Base-by-base conservation (phyloP, 257 asterid genomes). In the Marsdenia floribunda region DNA sequence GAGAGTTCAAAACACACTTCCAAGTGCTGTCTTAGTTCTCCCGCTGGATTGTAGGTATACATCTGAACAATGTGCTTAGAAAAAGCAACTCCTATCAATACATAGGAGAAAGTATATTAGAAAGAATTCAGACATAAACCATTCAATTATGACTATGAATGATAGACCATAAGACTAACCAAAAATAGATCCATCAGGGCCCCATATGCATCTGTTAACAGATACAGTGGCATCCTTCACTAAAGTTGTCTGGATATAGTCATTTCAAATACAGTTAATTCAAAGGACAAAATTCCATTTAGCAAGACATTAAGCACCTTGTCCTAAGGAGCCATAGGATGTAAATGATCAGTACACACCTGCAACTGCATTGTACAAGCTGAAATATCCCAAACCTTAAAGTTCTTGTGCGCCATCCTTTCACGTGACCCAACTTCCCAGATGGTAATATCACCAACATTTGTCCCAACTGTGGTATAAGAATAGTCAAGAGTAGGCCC, bases 351-450 rank as follows among this genome's bases (percentile, higher is more conserved):
- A 61, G 42, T 72, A 78, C 92, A 83, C 77, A 94, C 99, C 88
- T 92, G 99, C 67, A 92, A 89, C 57, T 90, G 96, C 93, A 86
- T 87, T 68, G 99, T 86, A 85, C 98, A 94, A 42, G 88, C 84
- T 60, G 97, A 85, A 80, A 92, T 71, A 77, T 94, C 92, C 98
- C 98, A 94, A 44, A 94, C 95, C 86, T 90, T 94, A 79, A 94
- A 94, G 80, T 79, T 76, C 81, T 85, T 94, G 64, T 90, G 93
- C n/a, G 93, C 91, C 82, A 94, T 79, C 84, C 98, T 87, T 73
- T 94, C 99, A 47, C 92, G 88, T 65, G 97, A 87, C 55, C 98
- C 97, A 80, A 92, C 97, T 82, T 94, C 98, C 99, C 99, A 94
- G 55, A 94, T 89, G 91, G 97, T 92, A 74, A 94, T 89, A 79